These are phyloP conservation scores for Leccinum fibrillosum DNA, from an alignment of 768 basidiomycete genomes.

Conservation along the genomic window DNA sequence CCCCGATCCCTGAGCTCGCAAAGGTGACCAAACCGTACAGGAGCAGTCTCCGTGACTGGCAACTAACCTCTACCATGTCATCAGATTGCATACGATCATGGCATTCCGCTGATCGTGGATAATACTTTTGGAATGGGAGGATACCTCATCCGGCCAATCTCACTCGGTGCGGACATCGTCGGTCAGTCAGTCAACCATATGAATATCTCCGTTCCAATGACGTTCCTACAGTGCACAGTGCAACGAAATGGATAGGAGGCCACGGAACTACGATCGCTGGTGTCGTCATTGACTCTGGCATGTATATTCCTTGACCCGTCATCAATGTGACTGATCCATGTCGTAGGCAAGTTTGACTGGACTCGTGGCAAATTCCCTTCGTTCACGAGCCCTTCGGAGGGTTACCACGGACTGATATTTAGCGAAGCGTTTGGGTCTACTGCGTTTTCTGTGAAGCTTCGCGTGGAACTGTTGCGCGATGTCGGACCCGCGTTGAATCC, in stretches of 20 bases:
- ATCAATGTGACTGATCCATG: not conserved
- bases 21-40: too few relatives aligned
- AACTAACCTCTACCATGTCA: too few relatives aligned
- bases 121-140: slow-evolving; percentile 65
- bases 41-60: too few relatives aligned
- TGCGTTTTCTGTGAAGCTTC: slow-evolving; percentile 51
- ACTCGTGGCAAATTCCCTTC: slow-evolving; percentile 49
- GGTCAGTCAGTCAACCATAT: slow-evolving; percentile 20
- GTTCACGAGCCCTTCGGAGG: slow-evolving; percentile 53
- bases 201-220: not conserved
- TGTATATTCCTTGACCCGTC: slow-evolving; percentile 11
- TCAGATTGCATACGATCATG: slow-evolving; percentile 28
- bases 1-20: too few relatives aligned
- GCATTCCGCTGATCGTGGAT: slow-evolving; percentile 62
- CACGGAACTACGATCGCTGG: slow-evolving; percentile 67
- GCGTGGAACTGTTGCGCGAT: slow-evolving; percentile 52
- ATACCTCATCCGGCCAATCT: slow-evolving; percentile 52
- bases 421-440: slow-evolving; percentile 45
- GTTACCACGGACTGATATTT: slow-evolving; percentile 54
- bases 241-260: slow-evolving; percentile 67
- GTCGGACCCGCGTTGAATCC: slow-evolving; percentile 52
- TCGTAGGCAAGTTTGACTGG: slow-evolving; percentile 56
- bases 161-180: slow-evolving; percentile 58
- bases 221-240: slow-evolving; percentile 43
- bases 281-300: slow-evolving; percentile 57